phyloP scores from a whole-genome alignment of 2,329 filamentous ascomycete species.

The Neonectria punicea region DNA sequence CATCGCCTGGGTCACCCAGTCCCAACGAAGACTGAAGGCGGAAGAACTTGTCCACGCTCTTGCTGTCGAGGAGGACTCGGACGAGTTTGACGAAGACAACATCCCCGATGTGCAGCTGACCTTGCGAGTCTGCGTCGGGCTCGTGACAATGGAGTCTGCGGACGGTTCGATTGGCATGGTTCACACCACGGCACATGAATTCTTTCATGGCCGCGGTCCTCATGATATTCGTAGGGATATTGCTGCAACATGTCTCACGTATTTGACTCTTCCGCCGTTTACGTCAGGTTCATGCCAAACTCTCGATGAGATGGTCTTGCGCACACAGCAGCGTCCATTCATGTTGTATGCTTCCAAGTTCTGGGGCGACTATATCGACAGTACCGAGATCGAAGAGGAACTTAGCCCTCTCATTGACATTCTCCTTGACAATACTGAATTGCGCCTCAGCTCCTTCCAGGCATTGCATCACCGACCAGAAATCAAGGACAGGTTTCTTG shows the following conservation, averaged over 20 bases:
- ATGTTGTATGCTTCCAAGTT: conserved; percentile 1
- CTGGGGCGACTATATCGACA: conserved; percentile 5
- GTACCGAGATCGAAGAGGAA: background rate
- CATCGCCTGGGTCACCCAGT: conserved; percentile 4
- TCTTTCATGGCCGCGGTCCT: background rate
- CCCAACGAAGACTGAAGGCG: conserved; percentile 4
- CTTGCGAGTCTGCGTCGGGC: background rate
- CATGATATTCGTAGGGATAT: background rate
- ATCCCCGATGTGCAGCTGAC: conserved; percentile 9
- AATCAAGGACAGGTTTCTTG: background rate
- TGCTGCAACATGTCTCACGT: background rate
- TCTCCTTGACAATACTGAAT: background rate
- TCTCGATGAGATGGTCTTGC: background rate
- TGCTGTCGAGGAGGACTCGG: conserved; percentile 1
- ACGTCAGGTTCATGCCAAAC: background rate
- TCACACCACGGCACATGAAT: conserved; percentile 6
- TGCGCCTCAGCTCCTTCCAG: conserved; percentile 6
- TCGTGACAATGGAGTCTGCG: background rate
- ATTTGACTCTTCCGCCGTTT: conserved; percentile 1
- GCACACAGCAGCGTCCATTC: background rate
- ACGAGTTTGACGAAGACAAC: conserved; percentile 7
- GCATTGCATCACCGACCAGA: conserved; percentile 3
- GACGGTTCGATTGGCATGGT: conserved; percentile 10
- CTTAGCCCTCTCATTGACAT: background rate
- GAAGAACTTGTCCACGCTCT: background rate